Evolutionary conservation across 139 green algal species (phyloP).

Genomic region (Edaphochlamys debaryana): DNA sequence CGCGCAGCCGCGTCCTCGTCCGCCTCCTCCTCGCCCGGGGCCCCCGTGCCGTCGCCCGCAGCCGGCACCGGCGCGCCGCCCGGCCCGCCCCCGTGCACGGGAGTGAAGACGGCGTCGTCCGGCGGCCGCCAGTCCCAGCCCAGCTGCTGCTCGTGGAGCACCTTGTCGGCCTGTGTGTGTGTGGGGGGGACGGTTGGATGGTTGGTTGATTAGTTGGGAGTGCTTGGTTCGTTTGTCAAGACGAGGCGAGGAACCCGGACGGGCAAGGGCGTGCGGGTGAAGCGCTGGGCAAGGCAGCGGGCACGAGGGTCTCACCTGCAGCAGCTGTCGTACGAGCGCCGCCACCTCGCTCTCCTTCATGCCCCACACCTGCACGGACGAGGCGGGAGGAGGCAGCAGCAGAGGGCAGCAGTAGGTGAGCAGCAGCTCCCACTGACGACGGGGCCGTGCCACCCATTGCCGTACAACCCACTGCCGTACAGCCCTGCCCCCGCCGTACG

Average conservation of each 20-base stretch:
- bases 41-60: background rate
- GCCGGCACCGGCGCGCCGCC: background rate
- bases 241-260: too few species aligned
- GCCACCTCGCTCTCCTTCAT: constrained; percentile 80
- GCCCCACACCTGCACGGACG: constrained; percentile 59
- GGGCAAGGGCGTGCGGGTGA: too few species aligned
- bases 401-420: too few species aligned
- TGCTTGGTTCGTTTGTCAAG: too few species aligned
- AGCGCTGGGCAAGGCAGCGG: background rate
- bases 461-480: too few species aligned
- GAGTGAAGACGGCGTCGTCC: constrained; percentile 71
- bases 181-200: background rate
- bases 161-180: constrained; percentile 52
- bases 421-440: too few species aligned
- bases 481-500: too few species aligned
- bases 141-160: constrained; percentile 88
- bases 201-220: too few species aligned
- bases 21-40: constrained; percentile 11
- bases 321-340: constrained; percentile 63
- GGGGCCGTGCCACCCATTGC: too few species aligned
- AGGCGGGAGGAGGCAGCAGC: background rate
- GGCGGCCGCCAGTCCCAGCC: constrained; percentile 77
- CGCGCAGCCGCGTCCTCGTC: constrained; percentile 39
- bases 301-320: constrained; percentile 45
- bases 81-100: constrained; percentile 18